Base-by-base conservation (phyloP, 2,329 filamentous ascomycete species). In the Botrytis fragariae region DNA sequence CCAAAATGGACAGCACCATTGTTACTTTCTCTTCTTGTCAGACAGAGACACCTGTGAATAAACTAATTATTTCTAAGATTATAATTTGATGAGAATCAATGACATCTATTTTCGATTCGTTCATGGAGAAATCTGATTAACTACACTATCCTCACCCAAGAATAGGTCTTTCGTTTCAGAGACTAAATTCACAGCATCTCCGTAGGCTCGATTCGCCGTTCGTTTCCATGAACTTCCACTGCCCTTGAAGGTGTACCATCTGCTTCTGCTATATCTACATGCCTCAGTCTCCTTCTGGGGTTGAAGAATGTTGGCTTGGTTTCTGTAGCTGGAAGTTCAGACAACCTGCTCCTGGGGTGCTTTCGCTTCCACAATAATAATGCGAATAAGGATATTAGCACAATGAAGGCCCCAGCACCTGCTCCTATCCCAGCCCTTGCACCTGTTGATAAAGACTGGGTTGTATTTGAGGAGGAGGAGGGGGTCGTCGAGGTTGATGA, bases 191-290 rank as follows among this genome's bases (percentile, higher is more conserved):
- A 57, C 8, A 57, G 12, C 65, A 68, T 57, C 7, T 68, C 64
- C 5, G 48, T 18, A 57, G 48, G 64, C 35, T 39, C 65, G 22
- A 10, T 57, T 37, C 35, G 35, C 35, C 48, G 39, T 57, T 2
- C 65, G 39, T 32, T 4, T 7, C 35, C 65, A 32, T 68, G 35
- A 16, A 37, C n/a, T 35, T 72, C 70, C 16, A 65, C 61, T 29
- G 37, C 29, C 32, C 20, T 60, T 32, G 48, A 18, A 22, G 45
- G 37, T 16, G 61, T 35, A 5, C 35, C 35, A 45, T 72, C 70
- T 18, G 35, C 48, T 68, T 72, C 70, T 32, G 35, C 61, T 57
- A 51, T 39, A 22, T 59, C n/a, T 45, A 35, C 61, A 57, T 67
- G 32, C 22, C 9, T 51, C 10, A 4, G 59, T 64, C 42, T 63